These are phyloP conservation scores for Plectosphaerella sp. DNA, from an alignment of 2,329 filamentous ascomycete species.

Conservation along the genomic window DNA sequence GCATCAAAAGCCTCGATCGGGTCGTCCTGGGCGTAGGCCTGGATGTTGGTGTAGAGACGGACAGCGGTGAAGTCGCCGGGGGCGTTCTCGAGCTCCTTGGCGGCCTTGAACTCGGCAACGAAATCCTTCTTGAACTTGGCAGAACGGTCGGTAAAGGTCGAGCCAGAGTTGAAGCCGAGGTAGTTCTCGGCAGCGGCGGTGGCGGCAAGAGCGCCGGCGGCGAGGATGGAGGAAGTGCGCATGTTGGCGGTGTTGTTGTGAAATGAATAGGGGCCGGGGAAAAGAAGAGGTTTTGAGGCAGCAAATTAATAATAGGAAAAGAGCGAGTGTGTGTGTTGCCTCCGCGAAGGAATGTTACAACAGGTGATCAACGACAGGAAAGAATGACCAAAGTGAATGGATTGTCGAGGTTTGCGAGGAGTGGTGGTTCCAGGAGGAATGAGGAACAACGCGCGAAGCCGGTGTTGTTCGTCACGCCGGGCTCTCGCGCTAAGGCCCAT, in stretches of 20 bases:
- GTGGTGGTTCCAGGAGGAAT: background rate
- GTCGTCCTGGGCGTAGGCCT: slow-evolving; percentile 63
- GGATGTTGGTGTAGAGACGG: slow-evolving; percentile 65
- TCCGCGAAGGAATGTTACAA: background rate
- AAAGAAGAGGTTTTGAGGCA: background rate
- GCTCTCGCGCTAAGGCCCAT: too few relatives aligned
- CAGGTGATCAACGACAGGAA: background rate
- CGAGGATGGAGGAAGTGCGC: slow-evolving; percentile 33
- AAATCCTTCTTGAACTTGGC: slow-evolving; percentile 51
- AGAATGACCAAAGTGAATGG: background rate
- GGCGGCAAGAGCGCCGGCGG: slow-evolving; percentile 32
- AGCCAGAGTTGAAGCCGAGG: slow-evolving; percentile 50
- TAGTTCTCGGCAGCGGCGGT: slow-evolving; percentile 39
- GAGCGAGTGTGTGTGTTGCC: background rate
- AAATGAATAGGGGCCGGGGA: background rate
- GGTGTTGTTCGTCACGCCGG: too few relatives aligned
- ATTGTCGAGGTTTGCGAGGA: background rate
- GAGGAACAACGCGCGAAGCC: background rate
- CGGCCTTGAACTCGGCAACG: slow-evolving; percentile 38
- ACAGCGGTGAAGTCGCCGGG: slow-evolving; percentile 54
- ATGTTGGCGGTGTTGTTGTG: slow-evolving; percentile 22
- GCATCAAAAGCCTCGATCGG: slow-evolving; percentile 78
- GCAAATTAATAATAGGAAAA: background rate
- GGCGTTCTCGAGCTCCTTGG: slow-evolving; percentile 34
- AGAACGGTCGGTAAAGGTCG: slow-evolving; percentile 38